Evolutionary conservation across 1,284 basidiomycete genomes (phyloP).

Genomic region (Lignosus rhinocerotis): DNA sequence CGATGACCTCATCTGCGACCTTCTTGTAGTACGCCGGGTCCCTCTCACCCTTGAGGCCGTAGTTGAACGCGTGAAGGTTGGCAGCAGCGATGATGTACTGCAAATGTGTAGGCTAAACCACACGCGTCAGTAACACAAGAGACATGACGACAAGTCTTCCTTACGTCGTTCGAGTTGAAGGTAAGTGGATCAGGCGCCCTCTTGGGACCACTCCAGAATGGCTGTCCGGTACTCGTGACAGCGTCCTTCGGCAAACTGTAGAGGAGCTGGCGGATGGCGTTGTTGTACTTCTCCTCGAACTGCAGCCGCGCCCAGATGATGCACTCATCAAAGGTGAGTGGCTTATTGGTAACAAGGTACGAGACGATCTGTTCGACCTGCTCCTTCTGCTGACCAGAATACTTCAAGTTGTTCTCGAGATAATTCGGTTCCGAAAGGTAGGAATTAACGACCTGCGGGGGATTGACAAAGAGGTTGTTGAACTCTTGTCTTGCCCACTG

Average conservation of each 20-base stretch:
- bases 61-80: conserved; percentile 98
- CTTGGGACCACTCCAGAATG: conserved; percentile 98
- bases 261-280: conserved; percentile 91
- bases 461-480: conserved; percentile 92
- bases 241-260: conserved; percentile 96
- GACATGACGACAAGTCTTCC: conserved; percentile 30
- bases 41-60: conserved; percentile 90
- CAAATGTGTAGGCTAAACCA: conserved; percentile 76
- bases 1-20: conserved; percentile 80
- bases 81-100: conserved; percentile 92
- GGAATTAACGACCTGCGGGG: conserved; percentile 91
- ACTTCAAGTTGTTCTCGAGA: conserved; percentile 88
- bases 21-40: conserved; percentile 84
- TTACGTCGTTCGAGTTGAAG: conserved; percentile 86
- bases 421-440: conserved; percentile 98
- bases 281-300: conserved; percentile 95
- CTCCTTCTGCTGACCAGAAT: conserved; percentile 87
- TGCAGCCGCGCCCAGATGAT: conserved; percentile 96
- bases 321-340: conserved; percentile 96
- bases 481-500: conserved; percentile 96
- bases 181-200: conserved; percentile 92
- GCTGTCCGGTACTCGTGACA: conserved; percentile 86
- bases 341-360: conserved; percentile 91
- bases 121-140: background rate
- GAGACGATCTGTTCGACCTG: conserved; percentile 91